Conservation (phyloP, 306 rosid species). For the Cicer chorassanicum region DNA sequence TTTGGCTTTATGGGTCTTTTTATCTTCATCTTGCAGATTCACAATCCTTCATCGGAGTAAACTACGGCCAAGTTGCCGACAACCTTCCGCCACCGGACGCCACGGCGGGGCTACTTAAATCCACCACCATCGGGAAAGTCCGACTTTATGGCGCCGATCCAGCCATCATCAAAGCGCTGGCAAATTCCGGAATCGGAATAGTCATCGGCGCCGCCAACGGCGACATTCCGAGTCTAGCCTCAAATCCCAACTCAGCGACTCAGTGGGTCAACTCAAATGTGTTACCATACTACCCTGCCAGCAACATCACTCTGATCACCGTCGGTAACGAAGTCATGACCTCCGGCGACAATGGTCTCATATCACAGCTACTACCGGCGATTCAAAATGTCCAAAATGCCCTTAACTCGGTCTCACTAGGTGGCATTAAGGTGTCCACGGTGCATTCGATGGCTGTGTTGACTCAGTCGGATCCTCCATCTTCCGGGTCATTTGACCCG, state of each 20-base stretch:
- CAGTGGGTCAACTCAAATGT: constrained; percentile 81
- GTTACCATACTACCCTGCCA: constrained; percentile 67
- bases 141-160: constrained; percentile 80
- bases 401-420: constrained; percentile 58
- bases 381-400: constrained; percentile 80
- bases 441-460: constrained; percentile 86
- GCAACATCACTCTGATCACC: constrained; percentile 68
- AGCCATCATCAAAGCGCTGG: constrained; percentile 62
- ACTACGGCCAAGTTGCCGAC: constrained; percentile 81
- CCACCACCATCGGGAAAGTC: constrained; percentile 69
- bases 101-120: constrained; percentile 66
- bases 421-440: constrained; percentile 77
- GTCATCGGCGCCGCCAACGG: constrained; percentile 69
- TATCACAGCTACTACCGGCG: constrained; percentile 74
- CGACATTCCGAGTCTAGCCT: constrained; percentile 71
- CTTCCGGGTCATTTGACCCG: constrained; percentile 70
- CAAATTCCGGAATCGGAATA: constrained; percentile 68
- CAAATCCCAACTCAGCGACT: constrained; percentile 67
- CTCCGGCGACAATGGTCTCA: constrained; percentile 56
- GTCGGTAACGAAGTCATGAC: constrained; percentile 84
- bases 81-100: constrained; percentile 70
- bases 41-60: constrained; percentile 81
- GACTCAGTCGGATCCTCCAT: constrained; percentile 82
- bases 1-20: background rate
- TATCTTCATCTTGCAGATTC: constrained; percentile 57